Conservation (phyloP, 129 eudicot species). For the carrot (Daucus carota) region DNA sequence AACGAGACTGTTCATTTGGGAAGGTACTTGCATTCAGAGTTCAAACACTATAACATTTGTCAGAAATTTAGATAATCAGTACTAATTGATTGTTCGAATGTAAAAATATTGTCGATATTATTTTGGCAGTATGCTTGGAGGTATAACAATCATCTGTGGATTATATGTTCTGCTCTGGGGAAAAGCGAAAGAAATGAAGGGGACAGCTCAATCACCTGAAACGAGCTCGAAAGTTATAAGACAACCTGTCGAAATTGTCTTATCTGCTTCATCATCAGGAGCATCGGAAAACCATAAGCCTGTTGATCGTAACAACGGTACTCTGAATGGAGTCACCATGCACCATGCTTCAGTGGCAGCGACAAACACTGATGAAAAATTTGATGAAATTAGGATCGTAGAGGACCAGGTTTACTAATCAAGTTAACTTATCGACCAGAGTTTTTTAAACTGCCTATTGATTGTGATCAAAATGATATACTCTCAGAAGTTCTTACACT, state of each 20-base stretch:
- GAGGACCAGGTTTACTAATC: too few species aligned
- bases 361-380: neutral
- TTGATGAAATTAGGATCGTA: neutral
- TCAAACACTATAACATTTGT: neutral
- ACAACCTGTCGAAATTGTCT: neutral
- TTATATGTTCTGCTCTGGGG: conserved; percentile 67
- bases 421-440: too few species aligned
- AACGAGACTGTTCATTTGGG: conserved; percentile 50
- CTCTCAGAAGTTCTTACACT: too few species aligned
- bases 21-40: conserved; percentile 30
- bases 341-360: neutral
- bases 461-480: too few species aligned
- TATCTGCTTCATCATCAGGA: neutral
- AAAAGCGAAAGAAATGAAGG: conserved; percentile 39
- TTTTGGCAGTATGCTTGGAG: conserved; percentile 42
- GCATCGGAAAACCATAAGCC: neutral
- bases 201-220: neutral
- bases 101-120: neutral
- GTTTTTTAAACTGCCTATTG: too few species aligned
- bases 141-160: conserved; percentile 30
- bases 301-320: neutral
- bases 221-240: neutral
- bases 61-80: neutral
- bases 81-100: neutral
- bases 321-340: neutral